Evolutionary conservation across 257 asterid species (phyloP).

Genomic region (Marsdenia floribunda): DNA sequence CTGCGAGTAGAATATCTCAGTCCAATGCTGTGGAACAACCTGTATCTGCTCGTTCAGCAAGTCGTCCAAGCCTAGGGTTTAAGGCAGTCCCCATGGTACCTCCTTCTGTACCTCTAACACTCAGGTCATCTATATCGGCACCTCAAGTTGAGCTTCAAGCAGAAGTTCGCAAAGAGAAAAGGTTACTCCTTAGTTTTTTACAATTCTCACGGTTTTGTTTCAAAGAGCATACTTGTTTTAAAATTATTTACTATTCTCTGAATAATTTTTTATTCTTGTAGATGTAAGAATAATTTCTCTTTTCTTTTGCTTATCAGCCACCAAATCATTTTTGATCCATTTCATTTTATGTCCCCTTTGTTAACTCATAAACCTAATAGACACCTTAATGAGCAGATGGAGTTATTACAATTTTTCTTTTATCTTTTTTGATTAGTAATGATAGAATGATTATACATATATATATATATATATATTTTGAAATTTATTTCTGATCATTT

Average conservation of each 20-base stretch:
- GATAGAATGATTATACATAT: background rate
- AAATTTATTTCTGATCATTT: background rate
- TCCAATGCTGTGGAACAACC: slow-evolving; percentile 48
- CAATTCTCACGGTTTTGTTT: background rate
- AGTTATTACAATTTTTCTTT: too few relatives aligned
- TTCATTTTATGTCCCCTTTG: background rate
- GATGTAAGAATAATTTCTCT: background rate
- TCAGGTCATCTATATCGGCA: slow-evolving; percentile 41
- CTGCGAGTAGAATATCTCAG: slow-evolving; percentile 37
- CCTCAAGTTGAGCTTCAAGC: slow-evolving; percentile 44
- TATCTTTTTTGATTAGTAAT: background rate
- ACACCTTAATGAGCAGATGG: background rate
- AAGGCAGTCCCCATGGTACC: slow-evolving; percentile 54
- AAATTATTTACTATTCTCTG: background rate
- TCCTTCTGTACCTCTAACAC: slow-evolving; percentile 41
- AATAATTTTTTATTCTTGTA: background rate
- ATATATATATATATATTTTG: background rate
- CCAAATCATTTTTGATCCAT: background rate
- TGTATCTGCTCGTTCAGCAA: slow-evolving; percentile 58
- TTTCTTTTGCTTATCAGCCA: background rate
- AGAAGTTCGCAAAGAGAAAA: slow-evolving; percentile 56
- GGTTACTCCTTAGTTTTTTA: slow-evolving; percentile 28
- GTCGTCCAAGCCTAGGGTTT: slow-evolving; percentile 44
- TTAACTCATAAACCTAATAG: background rate
- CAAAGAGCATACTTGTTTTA: background rate